Evolutionary conservation across 2,329 filamentous ascomycete genomes (phyloP).

Genomic region (Mycosphaerella arachidis): DNA sequence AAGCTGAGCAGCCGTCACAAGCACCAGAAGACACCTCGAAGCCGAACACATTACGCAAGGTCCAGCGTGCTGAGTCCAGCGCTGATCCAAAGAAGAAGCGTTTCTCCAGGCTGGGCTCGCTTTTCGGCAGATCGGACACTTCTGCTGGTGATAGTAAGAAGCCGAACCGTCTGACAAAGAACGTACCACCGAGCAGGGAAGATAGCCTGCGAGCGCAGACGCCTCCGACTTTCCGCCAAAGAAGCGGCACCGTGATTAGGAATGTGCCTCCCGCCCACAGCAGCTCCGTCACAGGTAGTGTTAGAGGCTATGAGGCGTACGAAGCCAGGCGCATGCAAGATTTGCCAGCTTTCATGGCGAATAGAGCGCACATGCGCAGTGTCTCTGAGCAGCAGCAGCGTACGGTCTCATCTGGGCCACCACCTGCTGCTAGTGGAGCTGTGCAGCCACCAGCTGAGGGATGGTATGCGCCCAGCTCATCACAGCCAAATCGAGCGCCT

Average conservation of each 20-base stretch:
- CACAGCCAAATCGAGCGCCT: constrained; percentile 5
- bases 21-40: neutral
- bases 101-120: constrained; percentile 41
- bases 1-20: neutral
- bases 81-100: constrained; percentile 39
- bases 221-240: neutral
- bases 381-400: constrained; percentile 1
- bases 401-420: neutral
- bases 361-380: neutral
- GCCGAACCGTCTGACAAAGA: constrained; percentile 34
- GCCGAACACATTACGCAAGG: constrained; percentile 27
- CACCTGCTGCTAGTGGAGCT: neutral
- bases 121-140: constrained; percentile 40
- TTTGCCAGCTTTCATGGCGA: constrained; percentile 9
- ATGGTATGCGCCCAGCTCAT: constrained; percentile 20
- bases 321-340: constrained; percentile 21
- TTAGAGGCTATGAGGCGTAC: constrained; percentile 18
- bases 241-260: neutral
- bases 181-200: constrained; percentile 11
- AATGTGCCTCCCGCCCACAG: neutral
- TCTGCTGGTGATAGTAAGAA: constrained; percentile 29
- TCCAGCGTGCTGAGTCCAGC: constrained; percentile 27
- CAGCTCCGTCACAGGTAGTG: constrained; percentile 8
- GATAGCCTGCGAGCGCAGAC: neutral
- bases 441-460: constrained; percentile 18